These are phyloP conservation scores for Quercus lobata DNA, from an alignment of 331 rosid genomes.

Conservation along the genomic window DNA sequence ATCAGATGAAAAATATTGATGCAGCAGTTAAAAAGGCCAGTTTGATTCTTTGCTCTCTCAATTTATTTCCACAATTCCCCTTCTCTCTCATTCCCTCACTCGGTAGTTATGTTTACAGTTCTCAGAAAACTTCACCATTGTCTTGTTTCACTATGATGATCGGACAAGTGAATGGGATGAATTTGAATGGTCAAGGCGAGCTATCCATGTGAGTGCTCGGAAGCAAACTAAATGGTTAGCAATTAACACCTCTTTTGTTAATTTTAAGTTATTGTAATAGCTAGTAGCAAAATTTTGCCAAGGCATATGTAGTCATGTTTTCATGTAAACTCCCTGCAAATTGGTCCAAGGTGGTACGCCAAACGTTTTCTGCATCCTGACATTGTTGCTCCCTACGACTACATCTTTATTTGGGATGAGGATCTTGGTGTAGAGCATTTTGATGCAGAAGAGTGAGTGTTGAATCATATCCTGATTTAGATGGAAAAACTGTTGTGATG, in stretches of 20 bases:
- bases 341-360: conserved; percentile 84
- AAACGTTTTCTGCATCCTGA: conserved; percentile 95
- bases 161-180: conserved; percentile 72
- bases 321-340: conserved; percentile 15
- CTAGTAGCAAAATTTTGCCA: conserved; percentile 1
- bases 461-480: conserved; percentile 8
- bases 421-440: conserved; percentile 89
- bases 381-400: conserved; percentile 82
- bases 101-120: conserved; percentile 50
- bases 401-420: conserved; percentile 91
- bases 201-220: conserved; percentile 64
- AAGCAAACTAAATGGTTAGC: conserved; percentile 96
- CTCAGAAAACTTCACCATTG: conserved; percentile 75
- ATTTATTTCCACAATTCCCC: neutral
- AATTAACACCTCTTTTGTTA: neutral
- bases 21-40: conserved; percentile 76
- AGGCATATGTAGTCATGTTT: neutral
- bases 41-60: conserved; percentile 7
- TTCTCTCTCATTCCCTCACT: conserved; percentile 10
- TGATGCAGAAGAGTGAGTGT: conserved; percentile 77
- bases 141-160: conserved; percentile 95
- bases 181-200: conserved; percentile 90
- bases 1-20: conserved; percentile 64
- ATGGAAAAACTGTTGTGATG: conserved; percentile 2
- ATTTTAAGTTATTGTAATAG: neutral